These are phyloP conservation scores for Eutypella sp. DNA, from an alignment of 2,329 filamentous ascomycete species.

Conservation along the genomic window DNA sequence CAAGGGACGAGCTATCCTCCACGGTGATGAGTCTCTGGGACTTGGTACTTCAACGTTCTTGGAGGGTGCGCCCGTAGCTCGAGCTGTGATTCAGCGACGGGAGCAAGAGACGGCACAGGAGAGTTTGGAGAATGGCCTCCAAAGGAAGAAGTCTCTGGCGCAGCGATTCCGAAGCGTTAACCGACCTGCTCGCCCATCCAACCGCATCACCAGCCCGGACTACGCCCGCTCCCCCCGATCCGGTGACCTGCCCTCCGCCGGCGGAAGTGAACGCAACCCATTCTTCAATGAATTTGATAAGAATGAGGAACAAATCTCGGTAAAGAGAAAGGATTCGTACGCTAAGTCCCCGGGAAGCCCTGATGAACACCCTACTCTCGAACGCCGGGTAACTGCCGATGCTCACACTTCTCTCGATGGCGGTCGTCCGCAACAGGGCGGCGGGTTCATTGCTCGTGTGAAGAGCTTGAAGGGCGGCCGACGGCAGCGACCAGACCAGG, in stretches of 20 bases:
- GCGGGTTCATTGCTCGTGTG: constrained; percentile 71
- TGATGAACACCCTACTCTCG: constrained; percentile 45
- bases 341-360: constrained; percentile 45
- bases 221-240: neutral
- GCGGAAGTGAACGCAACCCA: constrained; percentile 58
- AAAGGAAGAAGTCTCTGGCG: constrained; percentile 90
- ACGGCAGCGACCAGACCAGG: constrained; percentile 38
- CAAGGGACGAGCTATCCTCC: constrained; percentile 60
- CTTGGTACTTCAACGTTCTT: constrained; percentile 93
- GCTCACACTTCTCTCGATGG: constrained; percentile 37
- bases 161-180: constrained; percentile 86
- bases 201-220: neutral
- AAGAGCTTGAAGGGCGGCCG: constrained; percentile 75
- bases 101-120: constrained; percentile 64
- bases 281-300: constrained; percentile 77
- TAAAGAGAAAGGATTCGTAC: constrained; percentile 33
- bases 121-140: constrained; percentile 53
- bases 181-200: constrained; percentile 58
- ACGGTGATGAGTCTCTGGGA: constrained; percentile 78
- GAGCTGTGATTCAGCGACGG: constrained; percentile 69
- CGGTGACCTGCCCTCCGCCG: constrained; percentile 31
- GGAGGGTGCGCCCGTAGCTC: constrained; percentile 85
- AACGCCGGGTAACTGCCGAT: constrained; percentile 62
- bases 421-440: constrained; percentile 38
- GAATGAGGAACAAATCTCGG: constrained; percentile 46